These are phyloP conservation scores for Lomentospora prolificans DNA, from an alignment of 2,329 filamentous ascomycete genomes.

Conservation along the genomic window DNA sequence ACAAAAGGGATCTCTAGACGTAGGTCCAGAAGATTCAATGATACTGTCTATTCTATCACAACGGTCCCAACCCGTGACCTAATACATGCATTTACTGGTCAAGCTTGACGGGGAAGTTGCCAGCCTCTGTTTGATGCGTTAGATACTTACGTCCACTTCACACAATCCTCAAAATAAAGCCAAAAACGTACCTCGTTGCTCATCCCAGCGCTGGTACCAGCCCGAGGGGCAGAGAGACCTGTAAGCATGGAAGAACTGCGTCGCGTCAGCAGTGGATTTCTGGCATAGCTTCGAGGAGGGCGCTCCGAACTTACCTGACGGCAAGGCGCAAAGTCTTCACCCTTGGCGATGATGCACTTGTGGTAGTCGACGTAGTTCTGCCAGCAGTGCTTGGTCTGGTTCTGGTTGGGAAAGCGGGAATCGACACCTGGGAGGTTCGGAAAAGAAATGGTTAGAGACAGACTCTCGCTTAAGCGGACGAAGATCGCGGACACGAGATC, in stretches of 20 bases:
- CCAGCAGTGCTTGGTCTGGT: conserved; percentile 99
- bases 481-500: neutral
- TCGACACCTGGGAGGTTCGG: conserved; percentile 74
- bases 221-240: conserved; percentile 92
- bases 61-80: neutral
- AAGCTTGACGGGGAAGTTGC: conserved; percentile 58
- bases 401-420: conserved; percentile 96
- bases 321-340: conserved; percentile 96
- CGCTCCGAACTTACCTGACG: conserved; percentile 59
- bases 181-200: conserved; percentile 71
- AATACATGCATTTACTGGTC: conserved; percentile 38
- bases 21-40: neutral
- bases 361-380: conserved; percentile 99
- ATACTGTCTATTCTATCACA: conserved; percentile 8
- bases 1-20: conserved; percentile 2
- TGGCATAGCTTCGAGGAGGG: neutral
- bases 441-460: conserved; percentile 1
- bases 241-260: conserved; percentile 94
- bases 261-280: neutral
- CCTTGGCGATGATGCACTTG: conserved; percentile 98
- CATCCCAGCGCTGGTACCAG: conserved; percentile 93
- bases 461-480: neutral
- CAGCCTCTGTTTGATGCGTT: conserved; percentile 42
- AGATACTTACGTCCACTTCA: conserved; percentile 15
- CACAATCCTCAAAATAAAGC: conserved; percentile 9